phyloP scores from a whole-genome alignment of 352 stramenopile genomes.

The Phytophthora brassicae region DNA sequence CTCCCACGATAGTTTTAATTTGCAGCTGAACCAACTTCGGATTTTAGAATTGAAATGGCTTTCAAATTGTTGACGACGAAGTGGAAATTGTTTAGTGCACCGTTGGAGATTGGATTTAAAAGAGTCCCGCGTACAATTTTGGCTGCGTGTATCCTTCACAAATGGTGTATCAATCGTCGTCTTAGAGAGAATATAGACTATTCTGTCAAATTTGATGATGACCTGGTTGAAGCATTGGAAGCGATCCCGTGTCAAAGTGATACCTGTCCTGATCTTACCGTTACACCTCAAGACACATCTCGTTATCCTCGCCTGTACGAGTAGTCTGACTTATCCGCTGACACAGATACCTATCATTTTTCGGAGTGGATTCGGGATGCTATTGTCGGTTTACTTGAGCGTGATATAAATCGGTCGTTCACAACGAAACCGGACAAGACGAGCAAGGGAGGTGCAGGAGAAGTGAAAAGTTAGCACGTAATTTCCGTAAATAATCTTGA shows the following conservation, averaged over 20 bases:
- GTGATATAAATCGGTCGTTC: neutral
- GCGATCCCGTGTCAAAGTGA: neutral
- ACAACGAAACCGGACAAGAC: neutral
- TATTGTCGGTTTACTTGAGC: neutral
- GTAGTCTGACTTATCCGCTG: neutral
- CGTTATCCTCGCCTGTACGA: neutral
- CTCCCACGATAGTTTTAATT: slow-evolving; percentile 3
- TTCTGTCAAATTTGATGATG: neutral
- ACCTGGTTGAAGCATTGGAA: neutral
- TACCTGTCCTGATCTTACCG: neutral
- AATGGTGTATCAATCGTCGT: neutral
- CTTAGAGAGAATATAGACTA: neutral
- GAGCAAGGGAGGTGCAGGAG: neutral
- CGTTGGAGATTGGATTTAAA: neutral
- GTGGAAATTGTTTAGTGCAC: neutral
- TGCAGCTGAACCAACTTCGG: neutral
- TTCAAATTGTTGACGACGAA: slow-evolving; percentile 2
- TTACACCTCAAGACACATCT: neutral
- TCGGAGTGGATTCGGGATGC: neutral
- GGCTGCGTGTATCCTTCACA: neutral
- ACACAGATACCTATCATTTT: neutral
- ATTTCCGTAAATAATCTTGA: neutral
- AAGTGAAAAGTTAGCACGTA: neutral
- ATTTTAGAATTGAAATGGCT: slow-evolving; percentile 4
- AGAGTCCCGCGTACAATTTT: neutral